These are phyloP conservation scores for Chondrus crispus DNA, from an alignment of 23 red algal genomes.

Conservation along the genomic window DNA sequence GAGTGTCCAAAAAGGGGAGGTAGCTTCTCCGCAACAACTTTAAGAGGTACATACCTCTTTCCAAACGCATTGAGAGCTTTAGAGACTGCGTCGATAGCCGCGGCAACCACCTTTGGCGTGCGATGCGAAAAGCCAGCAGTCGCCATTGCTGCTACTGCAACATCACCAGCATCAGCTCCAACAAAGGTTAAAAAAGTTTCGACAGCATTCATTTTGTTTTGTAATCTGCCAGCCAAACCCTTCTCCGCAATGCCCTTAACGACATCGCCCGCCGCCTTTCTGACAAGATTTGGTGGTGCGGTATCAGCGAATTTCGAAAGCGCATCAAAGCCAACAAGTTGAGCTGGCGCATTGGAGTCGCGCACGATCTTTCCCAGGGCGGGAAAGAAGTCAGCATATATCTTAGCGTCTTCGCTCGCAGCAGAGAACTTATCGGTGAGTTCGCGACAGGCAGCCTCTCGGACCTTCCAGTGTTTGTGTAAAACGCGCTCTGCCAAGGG, in stretches of 20 bases:
- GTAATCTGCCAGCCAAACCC: slow-evolving; percentile 71
- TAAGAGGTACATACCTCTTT: slow-evolving; percentile 44
- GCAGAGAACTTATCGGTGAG: slow-evolving; percentile 37
- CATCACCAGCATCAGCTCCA: slow-evolving; percentile 75
- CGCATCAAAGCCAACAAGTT: slow-evolving; percentile 79
- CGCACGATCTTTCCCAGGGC: slow-evolving; percentile 72
- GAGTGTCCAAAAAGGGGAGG: slow-evolving; percentile 83
- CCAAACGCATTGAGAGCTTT: slow-evolving; percentile 66
- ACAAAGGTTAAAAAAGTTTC: slow-evolving; percentile 78
- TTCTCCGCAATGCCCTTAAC: slow-evolving; percentile 76
- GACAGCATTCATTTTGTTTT: slow-evolving; percentile 68
- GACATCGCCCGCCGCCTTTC: slow-evolving; percentile 56
- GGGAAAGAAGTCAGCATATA: slow-evolving; percentile 60
- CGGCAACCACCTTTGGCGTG: slow-evolving; percentile 89
- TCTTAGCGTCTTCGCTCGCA: slow-evolving; percentile 46
- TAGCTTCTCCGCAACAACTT: slow-evolving; percentile 64
- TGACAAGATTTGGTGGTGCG: slow-evolving; percentile 48
- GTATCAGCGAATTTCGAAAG: slow-evolving; percentile 41
- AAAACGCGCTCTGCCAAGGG: slow-evolving; percentile 56
- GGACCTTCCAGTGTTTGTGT: slow-evolving; percentile 84
- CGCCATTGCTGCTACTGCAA: slow-evolving; percentile 46
- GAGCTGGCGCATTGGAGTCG: slow-evolving; percentile 92
- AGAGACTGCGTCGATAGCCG: slow-evolving; percentile 60
- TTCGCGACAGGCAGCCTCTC: slow-evolving; percentile 64
- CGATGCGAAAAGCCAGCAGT: slow-evolving; percentile 67